phyloP scores from a whole-genome alignment of 176 grass and related monocot species.

The Carex myosuroides region DNA sequence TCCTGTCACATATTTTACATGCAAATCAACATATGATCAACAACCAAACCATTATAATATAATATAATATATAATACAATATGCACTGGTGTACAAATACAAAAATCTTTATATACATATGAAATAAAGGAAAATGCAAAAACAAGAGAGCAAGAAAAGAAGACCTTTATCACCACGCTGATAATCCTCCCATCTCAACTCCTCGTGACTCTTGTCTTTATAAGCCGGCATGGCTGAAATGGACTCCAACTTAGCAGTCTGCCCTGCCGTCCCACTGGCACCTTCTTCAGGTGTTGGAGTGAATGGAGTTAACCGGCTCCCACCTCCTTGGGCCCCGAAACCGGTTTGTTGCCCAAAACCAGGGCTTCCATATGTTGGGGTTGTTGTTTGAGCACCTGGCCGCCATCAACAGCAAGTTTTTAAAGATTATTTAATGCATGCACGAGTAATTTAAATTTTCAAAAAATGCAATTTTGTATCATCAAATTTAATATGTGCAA shows the following conservation, averaged over 20 bases:
- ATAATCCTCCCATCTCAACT: conserved; percentile 91
- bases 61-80: conserved; percentile 16
- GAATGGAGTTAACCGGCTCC: conserved; percentile 63
- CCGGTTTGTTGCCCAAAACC: conserved; percentile 50
- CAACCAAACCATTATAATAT: conserved; percentile 1
- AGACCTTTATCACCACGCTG: conserved; percentile 80
- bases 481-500: not conserved
- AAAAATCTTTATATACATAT: conserved; percentile 1
- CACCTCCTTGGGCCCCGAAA: conserved; percentile 63
- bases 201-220: conserved; percentile 97
- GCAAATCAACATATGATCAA: conserved; percentile 8
- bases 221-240: conserved; percentile 92
- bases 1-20: conserved; percentile 43
- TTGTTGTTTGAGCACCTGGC: conserved; percentile 61
- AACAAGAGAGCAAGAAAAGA: not conserved
- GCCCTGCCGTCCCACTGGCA: conserved; percentile 47
- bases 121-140: not conserved
- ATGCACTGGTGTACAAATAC: conserved; percentile 1
- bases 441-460: not conserved
- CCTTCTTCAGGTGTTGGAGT: conserved; percentile 70
- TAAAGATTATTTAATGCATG: not conserved
- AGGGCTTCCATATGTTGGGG: conserved; percentile 51
- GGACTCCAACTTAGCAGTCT: conserved; percentile 71
- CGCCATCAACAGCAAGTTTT: conserved; percentile 27
- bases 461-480: not conserved